Evolutionary conservation across 192 early-diverging fungal genomes (phyloP), one percentile per base, ranked within the genome.

Genomic region (Podila clonocystis): DNA sequence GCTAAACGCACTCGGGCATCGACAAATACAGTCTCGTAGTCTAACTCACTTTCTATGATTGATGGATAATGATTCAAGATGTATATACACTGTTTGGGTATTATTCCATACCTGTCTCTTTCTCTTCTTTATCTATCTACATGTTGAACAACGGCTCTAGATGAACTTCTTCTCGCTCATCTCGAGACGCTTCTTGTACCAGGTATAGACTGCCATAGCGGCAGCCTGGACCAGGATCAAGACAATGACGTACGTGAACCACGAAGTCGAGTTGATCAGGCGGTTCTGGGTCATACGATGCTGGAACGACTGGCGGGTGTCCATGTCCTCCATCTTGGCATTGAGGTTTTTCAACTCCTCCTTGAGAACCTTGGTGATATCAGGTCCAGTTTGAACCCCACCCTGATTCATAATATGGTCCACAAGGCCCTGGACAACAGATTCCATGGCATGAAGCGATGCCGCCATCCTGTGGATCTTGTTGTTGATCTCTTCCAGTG

Each of bases 281-380:
- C 77, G 65, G 31, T 63, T 67, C 60, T 80, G 77, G 2, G 77
- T 80, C 55, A 72, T 15, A 3, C 70, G 77, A 31, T 80, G 77
- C 38, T 80, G 65, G 62, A 69, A 69, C 48, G 70, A 63, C 55
- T 80, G 77, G 22, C 77, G 60, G 12, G 66, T 24, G 19, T 80
- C 77, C 65, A 80, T 80, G 30, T 72, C 77, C 60, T 80, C 77
- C 77, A 80, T 80, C 70, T 80, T 80, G 30, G 61, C 31, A 52
- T 80, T 72, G 30, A 80, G 20, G 20, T 31, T 80, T 17, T 31
- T 50, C 22, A 80, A 15, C 36, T 80, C 77, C 45, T 80, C 77
- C 60, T 73, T 80, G 24, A 80, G 34, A 0, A 80, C 55, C 48
- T 52, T 72, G 38, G 57, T 65, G 33, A 80, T 68, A 33, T 80